Base-by-base conservation (phyloP, 257 asterid genomes). In the Solanum appendiculatum region DNA sequence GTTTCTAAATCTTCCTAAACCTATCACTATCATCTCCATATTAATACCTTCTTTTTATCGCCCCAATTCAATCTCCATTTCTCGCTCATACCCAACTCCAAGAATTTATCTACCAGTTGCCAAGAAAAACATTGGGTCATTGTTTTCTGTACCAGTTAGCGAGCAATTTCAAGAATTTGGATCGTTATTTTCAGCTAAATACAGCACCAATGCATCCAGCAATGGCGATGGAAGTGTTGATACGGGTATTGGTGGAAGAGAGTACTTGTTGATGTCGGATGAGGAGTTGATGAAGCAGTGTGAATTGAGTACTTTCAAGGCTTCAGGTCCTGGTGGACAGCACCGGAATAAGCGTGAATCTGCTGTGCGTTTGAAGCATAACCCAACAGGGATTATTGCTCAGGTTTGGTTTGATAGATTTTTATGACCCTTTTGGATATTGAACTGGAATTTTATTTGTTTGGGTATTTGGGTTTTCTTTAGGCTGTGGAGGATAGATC, bases 261-360 rank as follows among this genome's bases (percentile, higher is more conserved):
- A 92, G 83, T 95, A 94, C 88, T 92, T 97, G 78, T 66, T 81
- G 51, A 91, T 94, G 93, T 85, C 98, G 1, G 98, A 97, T 87
- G 99, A 94, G 54, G 95, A 94, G 90, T 94, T 97, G 82, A 92
- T 97, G 92, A 92, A 93, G 83, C 98, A 94, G 86, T 97, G 98
- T 40, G 98, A 97, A 90, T 92, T 94, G 97, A 91, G 83, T 85
- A 95, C 99, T 83, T 97, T 88, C 89, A 97, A 93, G 91, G 90
- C 95, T 42, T 95, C 98, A 2, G 99, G 99, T 70, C 98, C 98
- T 2, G 99, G 99, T 40, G 99, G 99, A 58, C 99, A 97, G 89
- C 99, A 97, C 92, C 98, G 99, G 36, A 97, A 97, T 92, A 97
- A 97, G 93, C 95, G 98, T 18, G 99, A 97, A 90, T 91, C 99